Conservation (phyloP, 352 stramenopile species). For the Plasmopara viticola region DNA sequence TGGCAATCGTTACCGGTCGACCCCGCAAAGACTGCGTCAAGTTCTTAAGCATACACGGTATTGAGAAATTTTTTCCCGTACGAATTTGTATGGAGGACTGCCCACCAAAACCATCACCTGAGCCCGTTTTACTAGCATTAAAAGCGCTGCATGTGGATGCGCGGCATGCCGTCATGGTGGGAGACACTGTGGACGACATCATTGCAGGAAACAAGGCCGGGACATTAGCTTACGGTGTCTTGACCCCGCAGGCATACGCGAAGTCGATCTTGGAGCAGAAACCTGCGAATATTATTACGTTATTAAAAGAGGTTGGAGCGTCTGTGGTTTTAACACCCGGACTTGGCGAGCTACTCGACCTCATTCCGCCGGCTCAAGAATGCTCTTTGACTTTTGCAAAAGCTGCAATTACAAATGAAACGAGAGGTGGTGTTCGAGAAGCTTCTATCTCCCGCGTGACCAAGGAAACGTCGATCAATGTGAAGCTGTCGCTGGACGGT, state of each 20-base stretch:
- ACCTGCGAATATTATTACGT: slow-evolving; percentile 35
- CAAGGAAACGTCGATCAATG: slow-evolving; percentile 93
- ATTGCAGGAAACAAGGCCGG: slow-evolving; percentile 73
- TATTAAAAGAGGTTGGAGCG: slow-evolving; percentile 55
- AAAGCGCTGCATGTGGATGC: slow-evolving; percentile 78
- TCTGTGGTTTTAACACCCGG: slow-evolving; percentile 60
- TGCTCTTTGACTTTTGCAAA: not conserved
- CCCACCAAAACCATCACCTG: slow-evolving; percentile 90
- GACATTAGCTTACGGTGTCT: slow-evolving; percentile 69
- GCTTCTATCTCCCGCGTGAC: slow-evolving; percentile 74
- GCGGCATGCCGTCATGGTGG: slow-evolving; percentile 85
- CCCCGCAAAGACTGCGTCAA: slow-evolving; percentile 92
- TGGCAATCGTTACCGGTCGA: slow-evolving; percentile 90
- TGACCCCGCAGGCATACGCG: slow-evolving; percentile 82
- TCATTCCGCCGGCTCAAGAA: slow-evolving; percentile 35
- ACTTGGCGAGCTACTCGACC: slow-evolving; percentile 76
- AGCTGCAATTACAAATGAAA: slow-evolving; percentile 1
- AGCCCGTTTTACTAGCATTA: slow-evolving; percentile 81
- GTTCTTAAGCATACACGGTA: slow-evolving; percentile 85
- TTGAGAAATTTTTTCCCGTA: slow-evolving; percentile 84
- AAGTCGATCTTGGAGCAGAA: slow-evolving; percentile 65
- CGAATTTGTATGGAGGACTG: slow-evolving; percentile 96
- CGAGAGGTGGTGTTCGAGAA: slow-evolving; percentile 11
- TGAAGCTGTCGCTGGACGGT: slow-evolving; percentile 84
- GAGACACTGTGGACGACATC: slow-evolving; percentile 96